Conservation (phyloP, 139 green algal genomes). For the Diplosphaera chodatii region DNA sequence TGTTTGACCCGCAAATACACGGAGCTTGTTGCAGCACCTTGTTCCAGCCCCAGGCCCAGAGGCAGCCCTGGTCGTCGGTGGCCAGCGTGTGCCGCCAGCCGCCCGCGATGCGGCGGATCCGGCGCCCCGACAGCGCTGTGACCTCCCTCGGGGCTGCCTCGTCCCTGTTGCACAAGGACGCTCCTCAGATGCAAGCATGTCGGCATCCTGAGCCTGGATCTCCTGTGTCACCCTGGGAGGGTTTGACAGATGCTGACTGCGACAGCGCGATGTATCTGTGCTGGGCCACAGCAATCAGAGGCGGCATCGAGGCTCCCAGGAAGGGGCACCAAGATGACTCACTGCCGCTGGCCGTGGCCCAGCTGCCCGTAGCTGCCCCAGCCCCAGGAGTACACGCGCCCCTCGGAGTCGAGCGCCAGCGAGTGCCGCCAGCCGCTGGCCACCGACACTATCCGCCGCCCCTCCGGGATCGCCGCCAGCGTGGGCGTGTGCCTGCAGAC, state of each 20-base stretch:
- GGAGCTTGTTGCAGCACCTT: too few relatives aligned
- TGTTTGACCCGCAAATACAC: too few relatives aligned
- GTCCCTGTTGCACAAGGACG: too few relatives aligned
- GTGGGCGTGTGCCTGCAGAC: background rate
- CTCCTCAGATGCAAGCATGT: too few relatives aligned
- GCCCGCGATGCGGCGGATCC: slow-evolving; percentile 51
- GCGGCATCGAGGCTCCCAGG: too few relatives aligned
- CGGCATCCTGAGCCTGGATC: too few relatives aligned
- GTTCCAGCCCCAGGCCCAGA: slow-evolving; percentile 88
- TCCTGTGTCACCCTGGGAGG: too few relatives aligned
- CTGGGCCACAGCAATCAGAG: too few relatives aligned
- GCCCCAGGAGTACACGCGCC: slow-evolving; percentile 71
- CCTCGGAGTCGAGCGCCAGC: slow-evolving; percentile 40
- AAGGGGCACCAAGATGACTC: too few relatives aligned
- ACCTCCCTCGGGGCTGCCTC: slow-evolving; percentile 34
- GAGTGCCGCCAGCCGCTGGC: slow-evolving; percentile 85
- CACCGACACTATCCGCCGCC: slow-evolving; percentile 31
- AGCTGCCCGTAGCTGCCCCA: slow-evolving; percentile 92
- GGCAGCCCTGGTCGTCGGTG: slow-evolving; percentile 39
- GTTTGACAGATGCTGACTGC: too few relatives aligned
- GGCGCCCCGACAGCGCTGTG: slow-evolving; percentile 20
- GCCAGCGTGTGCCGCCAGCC: slow-evolving; percentile 85
- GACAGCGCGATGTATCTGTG: too few relatives aligned
- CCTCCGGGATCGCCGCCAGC: slow-evolving; percentile 36
- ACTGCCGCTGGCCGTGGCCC: slow-evolving; percentile 70